Evolutionary conservation across 176 grass and related monocot species (phyloP), one percentile per base, ranked within the genome.

Genomic region (Miscanthus lutarioriparius): DNA sequence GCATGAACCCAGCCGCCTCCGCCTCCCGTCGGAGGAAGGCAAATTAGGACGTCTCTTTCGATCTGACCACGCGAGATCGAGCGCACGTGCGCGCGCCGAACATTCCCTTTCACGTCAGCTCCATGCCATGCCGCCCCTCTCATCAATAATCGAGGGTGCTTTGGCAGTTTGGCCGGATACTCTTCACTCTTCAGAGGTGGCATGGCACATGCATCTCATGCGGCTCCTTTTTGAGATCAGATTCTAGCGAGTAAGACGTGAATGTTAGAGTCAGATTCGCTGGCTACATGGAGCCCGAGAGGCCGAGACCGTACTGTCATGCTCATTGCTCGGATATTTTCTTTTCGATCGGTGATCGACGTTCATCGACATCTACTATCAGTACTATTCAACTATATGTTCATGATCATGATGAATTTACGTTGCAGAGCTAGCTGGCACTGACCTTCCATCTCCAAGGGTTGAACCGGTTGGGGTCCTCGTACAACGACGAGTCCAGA

Each of bases 391-490:
- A 36, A 36, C 3, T 3, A 22, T 58, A 58, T n/a, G 53, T n/a
- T 58, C 53, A 62, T 25, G n/a, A 9, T 62, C n/a, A 62, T 25
- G n/a, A 9, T 62, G n/a, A 62, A 26, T 61, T 11, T 61, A 12
- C 0, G 25, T 11, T 73, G 41, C 14, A 47, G 70, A 73, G 16
- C 15, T 70, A 73, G 16, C 15, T 70, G 32, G 6, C 19, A 54
- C 51, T 54, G 75, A 96, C 94, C 94, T 93, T 88, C 94, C 91
- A 96, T 90, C 94, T 87, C 94, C 94, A 93, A 23, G 94, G 94
- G 77, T 93, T 91, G 91, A 96, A 96, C 32, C 64, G 64, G 4
- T 77, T 85, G 88, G 94, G 91, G 11, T 96, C 89, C 39, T 91
- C 89, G 85, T 91, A 91, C 41, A 87, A 7, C n/a, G 94, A 85